Base-by-base conservation (phyloP, 306 rosid species). In the Boehmeria nivea region DNA sequence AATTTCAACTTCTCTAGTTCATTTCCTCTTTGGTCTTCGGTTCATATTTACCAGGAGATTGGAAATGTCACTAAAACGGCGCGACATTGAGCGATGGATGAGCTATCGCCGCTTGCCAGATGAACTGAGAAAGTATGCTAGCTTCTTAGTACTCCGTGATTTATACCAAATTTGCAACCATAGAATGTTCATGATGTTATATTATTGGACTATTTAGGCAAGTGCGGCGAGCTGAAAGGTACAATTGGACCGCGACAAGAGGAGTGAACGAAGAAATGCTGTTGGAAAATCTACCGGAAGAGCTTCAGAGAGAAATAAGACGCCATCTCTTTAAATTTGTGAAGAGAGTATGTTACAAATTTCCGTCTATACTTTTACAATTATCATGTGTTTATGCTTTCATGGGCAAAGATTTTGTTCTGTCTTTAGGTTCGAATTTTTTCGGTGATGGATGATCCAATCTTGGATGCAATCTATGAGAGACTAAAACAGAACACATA, bases 61-160 rank as follows among this genome's bases (percentile, higher is more conserved):
- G 54, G 95, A 88, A 76, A 83, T 74, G 95, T 78, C 82, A 36
- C 79, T 78, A 37, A 74, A 91, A 66, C 70, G 80, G 12, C 87
- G 89, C 7, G 97, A 89, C 33, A 80, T 83, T 46, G 95, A 85
- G 74, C 80, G 71, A 66, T 89, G 97, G 97, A 89, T 85, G 97
- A 73, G 76, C 12, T 88, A 83, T 56, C 82, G 89, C 26, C 85
- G 80, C 43, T 78, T 89, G 64, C 86, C 95, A 17, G 79, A 76
- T 20, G 67, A 68, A 16, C 65, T 85, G 34, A 74, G 70, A 75
- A 80, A 68, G 95, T 85, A 68, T 6, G 23, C n/a, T 13, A n/a
- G n/a, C n/a, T 10, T 20, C 38, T 53, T 31, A 6, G 3, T 47
- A 5, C 1, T 11, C 9, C n/a, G n/a, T 22, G 3, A 17, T 16